Evolutionary conservation across 75 land plant species (phyloP).

Genomic region (Picea sitchensis): DNA sequence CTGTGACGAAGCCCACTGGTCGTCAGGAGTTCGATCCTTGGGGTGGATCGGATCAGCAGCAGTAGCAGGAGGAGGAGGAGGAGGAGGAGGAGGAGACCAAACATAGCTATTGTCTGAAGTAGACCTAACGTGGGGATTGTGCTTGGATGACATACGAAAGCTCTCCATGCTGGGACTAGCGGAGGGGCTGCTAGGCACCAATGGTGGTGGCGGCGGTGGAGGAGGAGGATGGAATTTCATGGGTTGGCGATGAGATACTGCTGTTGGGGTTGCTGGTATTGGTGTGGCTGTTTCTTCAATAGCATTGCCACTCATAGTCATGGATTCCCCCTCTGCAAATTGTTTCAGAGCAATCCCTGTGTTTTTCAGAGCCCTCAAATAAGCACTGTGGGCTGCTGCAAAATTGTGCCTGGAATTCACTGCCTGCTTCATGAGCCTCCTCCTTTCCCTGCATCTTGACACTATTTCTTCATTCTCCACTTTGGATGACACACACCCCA

Average conservation of each 20-base stretch:
- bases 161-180: constrained; percentile 8
- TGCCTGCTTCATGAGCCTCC: constrained; percentile 49
- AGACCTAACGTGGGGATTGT: background rate
- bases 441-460: constrained; percentile 52
- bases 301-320: constrained; percentile 30
- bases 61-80: constrained; percentile 11
- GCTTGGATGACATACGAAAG: background rate
- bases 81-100: background rate
- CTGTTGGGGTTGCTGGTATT: background rate
- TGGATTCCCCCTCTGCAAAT: constrained; percentile 63
- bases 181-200: background rate
- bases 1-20: constrained; percentile 12
- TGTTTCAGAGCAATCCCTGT: constrained; percentile 43
- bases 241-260: background rate
- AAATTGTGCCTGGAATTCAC: constrained; percentile 52
- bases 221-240: constrained; percentile 13
- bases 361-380: constrained; percentile 36
- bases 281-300: background rate
- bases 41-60: constrained; percentile 5
- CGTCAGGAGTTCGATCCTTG: background rate
- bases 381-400: constrained; percentile 56
- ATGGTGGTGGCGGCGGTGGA: constrained; percentile 28
- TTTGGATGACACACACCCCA: constrained; percentile 71
- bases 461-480: constrained; percentile 66
- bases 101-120: constrained; percentile 1